These are phyloP conservation scores for Trichoderma orchidacearum DNA, from an alignment of 495 filamentous ascomycete species.

Conservation along the genomic window DNA sequence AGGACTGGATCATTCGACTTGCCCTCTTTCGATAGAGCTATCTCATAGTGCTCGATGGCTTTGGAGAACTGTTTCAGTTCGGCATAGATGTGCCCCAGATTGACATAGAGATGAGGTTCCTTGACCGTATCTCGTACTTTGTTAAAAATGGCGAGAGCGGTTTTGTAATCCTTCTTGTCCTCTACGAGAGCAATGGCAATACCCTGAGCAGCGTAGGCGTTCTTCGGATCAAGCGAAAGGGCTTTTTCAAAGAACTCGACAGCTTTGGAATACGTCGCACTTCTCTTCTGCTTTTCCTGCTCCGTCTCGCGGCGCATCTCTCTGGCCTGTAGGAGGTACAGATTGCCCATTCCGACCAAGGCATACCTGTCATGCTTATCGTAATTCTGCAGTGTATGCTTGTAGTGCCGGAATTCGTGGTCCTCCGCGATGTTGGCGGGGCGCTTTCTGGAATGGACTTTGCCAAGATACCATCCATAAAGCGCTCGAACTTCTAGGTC, in stretches of 20 bases:
- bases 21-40: conserved; percentile 67
- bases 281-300: conserved; percentile 75
- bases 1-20: conserved; percentile 66
- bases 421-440: conserved; percentile 74
- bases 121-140: conserved; percentile 81
- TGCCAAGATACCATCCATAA: conserved; percentile 87
- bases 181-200: conserved; percentile 88
- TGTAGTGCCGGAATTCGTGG: conserved; percentile 82
- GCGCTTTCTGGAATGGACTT: conserved; percentile 60
- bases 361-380: conserved; percentile 97
- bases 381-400: conserved; percentile 83
- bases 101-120: conserved; percentile 75
- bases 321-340: conserved; percentile 70
- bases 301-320: conserved; percentile 91
- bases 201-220: conserved; percentile 92
- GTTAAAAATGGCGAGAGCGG: conserved; percentile 71
- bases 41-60: conserved; percentile 88
- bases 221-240: conserved; percentile 77
- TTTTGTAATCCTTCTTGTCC: conserved; percentile 73
- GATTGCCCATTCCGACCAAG: conserved; percentile 89
- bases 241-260: conserved; percentile 99
- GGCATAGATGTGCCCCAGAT: conserved; percentile 82
- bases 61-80: conserved; percentile 80
- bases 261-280: conserved; percentile 72
- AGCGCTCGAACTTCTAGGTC: conserved; percentile 85